Conservation (phyloP, 2,329 filamentous ascomycete species). For the Penicillium sp. region DNA sequence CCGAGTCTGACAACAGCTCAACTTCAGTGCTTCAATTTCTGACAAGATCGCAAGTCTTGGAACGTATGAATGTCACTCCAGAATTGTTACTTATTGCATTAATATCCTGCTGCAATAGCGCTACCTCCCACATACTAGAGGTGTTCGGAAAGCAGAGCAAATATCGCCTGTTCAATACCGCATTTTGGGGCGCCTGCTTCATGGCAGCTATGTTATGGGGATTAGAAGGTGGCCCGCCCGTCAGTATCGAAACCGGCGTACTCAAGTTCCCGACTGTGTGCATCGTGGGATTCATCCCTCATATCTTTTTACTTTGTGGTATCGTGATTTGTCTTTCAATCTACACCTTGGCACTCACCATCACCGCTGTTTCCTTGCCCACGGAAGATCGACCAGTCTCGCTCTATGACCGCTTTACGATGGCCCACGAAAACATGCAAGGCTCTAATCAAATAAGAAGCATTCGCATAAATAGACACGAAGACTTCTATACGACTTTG, state of each 20-base stretch:
- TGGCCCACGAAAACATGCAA: conserved; percentile 86
- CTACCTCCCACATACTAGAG: conserved; percentile 79
- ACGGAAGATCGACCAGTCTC: conserved; percentile 48
- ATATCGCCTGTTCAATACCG: conserved; percentile 81
- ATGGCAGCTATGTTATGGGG: conserved; percentile 83
- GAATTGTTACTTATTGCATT: conserved; percentile 85
- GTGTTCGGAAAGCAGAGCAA: conserved; percentile 75
- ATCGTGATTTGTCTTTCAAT: conserved; percentile 74
- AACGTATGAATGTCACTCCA: conserved; percentile 80
- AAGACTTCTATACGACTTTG: conserved; percentile 93
- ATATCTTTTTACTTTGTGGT: conserved; percentile 79
- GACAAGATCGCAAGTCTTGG: conserved; percentile 60
- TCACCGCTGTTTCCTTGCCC: conserved; percentile 70
- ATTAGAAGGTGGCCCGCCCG: conserved; percentile 52
- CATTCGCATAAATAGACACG: conserved; percentile 76
- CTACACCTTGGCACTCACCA: conserved; percentile 70
- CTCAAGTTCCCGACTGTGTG: conserved; percentile 90
- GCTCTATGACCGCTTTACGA: conserved; percentile 60
- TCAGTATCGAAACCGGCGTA: conserved; percentile 57
- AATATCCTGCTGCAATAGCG: conserved; percentile 83
- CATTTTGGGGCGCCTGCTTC: conserved; percentile 85
- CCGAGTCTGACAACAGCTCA: conserved; percentile 29
- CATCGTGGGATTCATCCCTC: conserved; percentile 91
- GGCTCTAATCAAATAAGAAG: conserved; percentile 82
- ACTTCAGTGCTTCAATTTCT: conserved; percentile 40